phyloP scores from a whole-genome alignment of 352 stramenopile species.

The Globisporangium iwayamae region DNA sequence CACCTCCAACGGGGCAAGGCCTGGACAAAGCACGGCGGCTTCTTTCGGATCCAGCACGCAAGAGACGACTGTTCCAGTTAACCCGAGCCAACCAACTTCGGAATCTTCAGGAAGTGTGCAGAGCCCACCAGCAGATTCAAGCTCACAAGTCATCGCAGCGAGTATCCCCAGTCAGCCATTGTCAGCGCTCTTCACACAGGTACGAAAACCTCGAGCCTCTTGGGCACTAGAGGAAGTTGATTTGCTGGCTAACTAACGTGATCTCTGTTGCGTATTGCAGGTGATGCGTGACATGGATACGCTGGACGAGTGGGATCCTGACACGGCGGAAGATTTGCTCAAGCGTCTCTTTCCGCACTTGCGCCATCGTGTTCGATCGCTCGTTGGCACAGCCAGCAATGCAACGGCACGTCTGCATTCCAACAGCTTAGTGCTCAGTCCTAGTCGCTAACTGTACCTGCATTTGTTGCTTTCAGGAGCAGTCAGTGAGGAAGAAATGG shows the following conservation, averaged over 20 bases:
- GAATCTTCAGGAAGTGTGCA: too few species aligned
- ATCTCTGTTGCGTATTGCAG: neutral
- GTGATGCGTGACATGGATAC: constrained; percentile 20
- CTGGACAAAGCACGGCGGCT: neutral
- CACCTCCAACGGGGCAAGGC: neutral
- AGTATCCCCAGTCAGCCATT: constrained; percentile 4
- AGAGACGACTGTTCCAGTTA: neutral
- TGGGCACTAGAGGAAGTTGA: neutral
- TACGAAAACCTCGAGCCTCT: neutral
- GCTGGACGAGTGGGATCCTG: constrained; percentile 18
- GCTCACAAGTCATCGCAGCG: neutral
- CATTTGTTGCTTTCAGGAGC: neutral
- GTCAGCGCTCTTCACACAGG: constrained; percentile 14
- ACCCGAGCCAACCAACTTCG: neutral
- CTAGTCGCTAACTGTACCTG: neutral
- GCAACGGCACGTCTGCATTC: neutral
- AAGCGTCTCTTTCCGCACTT: constrained; percentile 15
- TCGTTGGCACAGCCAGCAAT: neutral
- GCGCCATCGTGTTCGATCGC: constrained; percentile 12
- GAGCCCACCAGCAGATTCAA: neutral
- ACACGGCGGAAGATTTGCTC: constrained; percentile 11
- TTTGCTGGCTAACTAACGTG: too few species aligned
- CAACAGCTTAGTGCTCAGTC: neutral
- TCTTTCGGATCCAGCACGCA: constrained; percentile 1
- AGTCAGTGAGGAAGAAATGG: constrained; percentile 10